Percentiles rank a stretch among this genome's conserved stretches.
Evolutionary conservation across 176 grass and related monocot genomes (phyloP).

Genomic region (Triticum dicoccoides): DNA sequence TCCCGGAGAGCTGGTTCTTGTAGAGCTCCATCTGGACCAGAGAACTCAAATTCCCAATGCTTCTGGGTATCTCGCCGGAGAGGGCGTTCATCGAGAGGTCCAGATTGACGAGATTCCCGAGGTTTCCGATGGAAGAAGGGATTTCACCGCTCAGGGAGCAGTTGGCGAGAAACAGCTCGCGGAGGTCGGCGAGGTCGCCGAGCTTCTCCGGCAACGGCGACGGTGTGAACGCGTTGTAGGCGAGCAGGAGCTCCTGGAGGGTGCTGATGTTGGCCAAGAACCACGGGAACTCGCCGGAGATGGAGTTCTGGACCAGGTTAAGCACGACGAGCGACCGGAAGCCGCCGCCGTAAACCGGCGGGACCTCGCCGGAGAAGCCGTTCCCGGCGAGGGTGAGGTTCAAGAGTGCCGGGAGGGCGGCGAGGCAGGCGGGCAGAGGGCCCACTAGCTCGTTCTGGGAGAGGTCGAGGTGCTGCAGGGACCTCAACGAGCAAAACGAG

Average conservation of each 20-base stretch:
- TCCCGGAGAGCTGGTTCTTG: slow-evolving; percentile 58
- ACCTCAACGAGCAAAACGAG: slow-evolving; percentile 43
- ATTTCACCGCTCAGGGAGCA: slow-evolving; percentile 63
- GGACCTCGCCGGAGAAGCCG: slow-evolving; percentile 67
- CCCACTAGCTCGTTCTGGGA: slow-evolving; percentile 50
- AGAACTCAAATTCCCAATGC: slow-evolving; percentile 39
- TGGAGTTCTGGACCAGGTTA: slow-evolving; percentile 48
- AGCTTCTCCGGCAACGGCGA: slow-evolving; percentile 53
- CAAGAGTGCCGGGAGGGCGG: slow-evolving; percentile 41
- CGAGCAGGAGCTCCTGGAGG: slow-evolving; percentile 54
- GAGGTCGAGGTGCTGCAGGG: slow-evolving; percentile 62
- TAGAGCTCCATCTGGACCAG: slow-evolving; percentile 79
- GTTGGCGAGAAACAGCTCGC: slow-evolving; percentile 51
- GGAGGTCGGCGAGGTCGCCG: slow-evolving; percentile 46
- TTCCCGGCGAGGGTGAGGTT: slow-evolving; percentile 67
- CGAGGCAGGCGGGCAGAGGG: slow-evolving; percentile 46
- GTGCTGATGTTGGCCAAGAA: slow-evolving; percentile 48
- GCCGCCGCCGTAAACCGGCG: slow-evolving; percentile 42
- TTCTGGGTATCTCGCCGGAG: slow-evolving; percentile 48
- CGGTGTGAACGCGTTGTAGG: slow-evolving; percentile 72
- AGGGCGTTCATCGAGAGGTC: slow-evolving; percentile 73
- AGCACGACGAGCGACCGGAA: slow-evolving; percentile 48
- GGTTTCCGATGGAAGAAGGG: slow-evolving; percentile 56
- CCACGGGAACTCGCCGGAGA: slow-evolving; percentile 58
- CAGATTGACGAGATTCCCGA: slow-evolving; percentile 52